Percentiles rank a stretch among this genome's conserved stretches.
These are phyloP conservation scores for Xylaria grammica DNA, from an alignment of 495 filamentous ascomycete species.

Conservation along the genomic window DNA sequence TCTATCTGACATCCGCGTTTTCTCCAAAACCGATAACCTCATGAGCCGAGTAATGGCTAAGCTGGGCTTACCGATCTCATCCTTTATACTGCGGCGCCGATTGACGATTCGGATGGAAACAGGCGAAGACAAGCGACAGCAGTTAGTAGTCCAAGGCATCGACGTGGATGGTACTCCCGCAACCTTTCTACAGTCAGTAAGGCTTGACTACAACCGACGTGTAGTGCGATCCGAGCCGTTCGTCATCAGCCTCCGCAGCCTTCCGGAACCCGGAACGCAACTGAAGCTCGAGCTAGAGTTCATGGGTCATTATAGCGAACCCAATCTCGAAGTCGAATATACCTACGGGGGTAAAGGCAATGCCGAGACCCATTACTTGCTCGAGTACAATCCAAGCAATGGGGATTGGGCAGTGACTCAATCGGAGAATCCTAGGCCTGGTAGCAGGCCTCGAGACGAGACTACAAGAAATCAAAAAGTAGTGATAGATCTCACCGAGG, in stretches of 20 bases:
- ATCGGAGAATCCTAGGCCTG: conserved; percentile 1
- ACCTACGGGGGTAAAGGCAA: conserved; percentile 13
- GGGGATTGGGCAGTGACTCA: conserved; percentile 44
- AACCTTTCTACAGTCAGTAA: conserved; percentile 48
- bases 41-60: conserved; percentile 47
- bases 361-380: conserved; percentile 36
- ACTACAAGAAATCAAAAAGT: not conserved
- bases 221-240: conserved; percentile 46
- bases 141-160: conserved; percentile 40
- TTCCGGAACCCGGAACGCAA: conserved; percentile 29
- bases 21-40: conserved; percentile 43
- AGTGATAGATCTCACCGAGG: conserved; percentile 13
- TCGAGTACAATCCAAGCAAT: conserved; percentile 45
- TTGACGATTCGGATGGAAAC: conserved; percentile 37
- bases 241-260: conserved; percentile 37
- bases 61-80: conserved; percentile 41
- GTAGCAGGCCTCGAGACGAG: not conserved
- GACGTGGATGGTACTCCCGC: conserved; percentile 51
- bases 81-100: conserved; percentile 41
- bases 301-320: conserved; percentile 54
- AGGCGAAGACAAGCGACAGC: conserved; percentile 23
- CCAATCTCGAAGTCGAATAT: conserved; percentile 40
- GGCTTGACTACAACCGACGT: conserved; percentile 41
- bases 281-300: conserved; percentile 49
- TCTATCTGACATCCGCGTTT: conserved; percentile 36